Evolutionary conservation across 345 rosid species (phyloP), one percentile per base, ranked within the genome.

Genomic region (Citrus maxima): DNA sequence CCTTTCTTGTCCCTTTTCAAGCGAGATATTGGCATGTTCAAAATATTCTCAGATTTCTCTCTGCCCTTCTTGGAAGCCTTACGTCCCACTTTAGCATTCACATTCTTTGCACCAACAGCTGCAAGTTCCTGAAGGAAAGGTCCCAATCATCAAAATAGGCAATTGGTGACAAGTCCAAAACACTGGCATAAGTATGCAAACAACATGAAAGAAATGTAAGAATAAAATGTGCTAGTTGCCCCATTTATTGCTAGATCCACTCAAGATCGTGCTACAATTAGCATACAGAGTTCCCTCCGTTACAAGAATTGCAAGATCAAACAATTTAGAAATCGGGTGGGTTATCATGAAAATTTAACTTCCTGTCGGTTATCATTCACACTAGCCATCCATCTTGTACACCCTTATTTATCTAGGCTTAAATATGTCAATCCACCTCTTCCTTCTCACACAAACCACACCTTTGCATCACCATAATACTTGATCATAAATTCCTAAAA

Each of bases 21-120:
- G n/a, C 62, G 86, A 37, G 93, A 74, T 64, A 77, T 83, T 24
- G 91, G 49, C 59, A 83, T 68, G 78, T 86, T 87, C 46, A 87
- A 27, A 82, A 84, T 77, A 84, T 81, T 86, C 68, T 54, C 58
- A 18, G 58, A 54, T 18, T 54, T 54, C 22, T 93, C 95, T 67
- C 82, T 85, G 74, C 82, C 88, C 83, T 90, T 96, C 89, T 89
- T 94, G 65, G 91, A 77, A 72, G 83, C 85, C 87, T 91, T 97
- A 49, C 95, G 93, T 64, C 90, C 89, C 28, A 71, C 89, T 83
- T 91, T 97, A 73, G 88, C 85, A 79, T 75, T 90, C 59, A 89
- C 65, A 79, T 80, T 90, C 87, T 89, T 97, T 72, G 93, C 98
- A 80, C 93, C 97, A 74, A 82, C 87, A 68, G 94, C 94, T 42